Evolutionary conservation across 2,329 filamentous ascomycete genomes (phyloP).

Genomic region (Coniosporium tulheliwenetii): DNA sequence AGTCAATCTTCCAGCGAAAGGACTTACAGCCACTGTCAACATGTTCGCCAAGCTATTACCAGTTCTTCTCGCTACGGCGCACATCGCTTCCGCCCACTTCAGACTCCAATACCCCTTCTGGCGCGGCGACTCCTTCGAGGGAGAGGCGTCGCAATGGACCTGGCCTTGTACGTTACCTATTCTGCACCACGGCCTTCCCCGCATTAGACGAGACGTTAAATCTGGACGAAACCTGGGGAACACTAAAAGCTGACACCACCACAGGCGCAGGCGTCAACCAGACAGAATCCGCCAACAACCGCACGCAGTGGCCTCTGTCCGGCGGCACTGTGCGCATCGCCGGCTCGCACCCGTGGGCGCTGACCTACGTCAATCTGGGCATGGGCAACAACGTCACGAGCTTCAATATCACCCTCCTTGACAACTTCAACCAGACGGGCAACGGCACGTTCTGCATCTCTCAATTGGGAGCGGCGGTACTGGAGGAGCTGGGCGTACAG

Average conservation of each 20-base stretch:
- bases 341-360: conserved; percentile 24
- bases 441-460: conserved; percentile 30
- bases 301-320: conserved; percentile 28
- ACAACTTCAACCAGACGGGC: conserved; percentile 31
- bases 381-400: conserved; percentile 21
- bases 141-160: conserved; percentile 19
- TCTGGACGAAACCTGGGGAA: too few relatives aligned
- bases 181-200: background rate
- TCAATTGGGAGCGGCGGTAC: conserved; percentile 13
- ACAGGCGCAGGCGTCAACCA: conserved; percentile 24
- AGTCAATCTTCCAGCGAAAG: too few relatives aligned
- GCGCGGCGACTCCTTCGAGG: conserved; percentile 25
- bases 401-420: conserved; percentile 29
- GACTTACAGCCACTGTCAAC: too few relatives aligned
- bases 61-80: conserved; percentile 1
- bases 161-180: conserved; percentile 19
- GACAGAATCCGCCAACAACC: conserved; percentile 21
- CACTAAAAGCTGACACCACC: background rate
- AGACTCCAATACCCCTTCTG: conserved; percentile 15
- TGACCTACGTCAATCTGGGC: conserved; percentile 32
- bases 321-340: conserved; percentile 27
- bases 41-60: too few relatives aligned
- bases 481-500: conserved; percentile 7
- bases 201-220: background rate
- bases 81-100: conserved; percentile 13